Evolutionary conservation across 2,329 filamentous ascomycete species (phyloP).

Genomic region (Sarocladiaceae sp.): DNA sequence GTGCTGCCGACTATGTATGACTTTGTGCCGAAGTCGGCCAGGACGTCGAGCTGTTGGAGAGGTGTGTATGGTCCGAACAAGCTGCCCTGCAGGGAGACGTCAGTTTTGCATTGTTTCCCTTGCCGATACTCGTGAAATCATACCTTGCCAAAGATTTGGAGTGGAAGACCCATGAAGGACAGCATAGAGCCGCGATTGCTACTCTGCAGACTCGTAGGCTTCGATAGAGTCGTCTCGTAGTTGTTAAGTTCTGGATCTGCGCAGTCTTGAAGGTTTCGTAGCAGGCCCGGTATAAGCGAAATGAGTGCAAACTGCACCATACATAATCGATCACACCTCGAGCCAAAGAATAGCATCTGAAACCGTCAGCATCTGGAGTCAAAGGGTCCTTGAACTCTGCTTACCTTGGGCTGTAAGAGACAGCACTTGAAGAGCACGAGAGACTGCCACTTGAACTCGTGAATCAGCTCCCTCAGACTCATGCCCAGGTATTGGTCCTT

Average conservation of each 20-base stretch:
- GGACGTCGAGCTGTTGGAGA: constrained; percentile 86
- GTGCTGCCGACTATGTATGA: constrained; percentile 97
- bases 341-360: constrained; percentile 97
- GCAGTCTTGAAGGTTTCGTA: constrained; percentile 88
- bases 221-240: constrained; percentile 68
- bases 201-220: constrained; percentile 79
- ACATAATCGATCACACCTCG: constrained; percentile 90
- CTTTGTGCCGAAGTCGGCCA: constrained; percentile 90
- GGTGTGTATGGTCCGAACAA: constrained; percentile 96
- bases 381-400: constrained; percentile 7
- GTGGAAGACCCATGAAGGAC: constrained; percentile 86
- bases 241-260: constrained; percentile 87
- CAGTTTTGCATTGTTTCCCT: background rate
- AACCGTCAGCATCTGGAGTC: background rate
- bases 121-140: constrained; percentile 9
- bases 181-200: constrained; percentile 88
- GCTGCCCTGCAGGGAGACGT: constrained; percentile 55
- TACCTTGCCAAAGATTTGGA: constrained; percentile 92
- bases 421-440: constrained; percentile 90
- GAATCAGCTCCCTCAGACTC: constrained; percentile 84
- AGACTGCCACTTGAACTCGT: constrained; percentile 92
- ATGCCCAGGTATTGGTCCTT: constrained; percentile 82
- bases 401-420: constrained; percentile 86
- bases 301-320: constrained; percentile 98
- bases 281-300: constrained; percentile 86